Base-by-base conservation (phyloP, 2,329 filamentous ascomycete genomes). In the Ceratocystis variospora region DNA sequence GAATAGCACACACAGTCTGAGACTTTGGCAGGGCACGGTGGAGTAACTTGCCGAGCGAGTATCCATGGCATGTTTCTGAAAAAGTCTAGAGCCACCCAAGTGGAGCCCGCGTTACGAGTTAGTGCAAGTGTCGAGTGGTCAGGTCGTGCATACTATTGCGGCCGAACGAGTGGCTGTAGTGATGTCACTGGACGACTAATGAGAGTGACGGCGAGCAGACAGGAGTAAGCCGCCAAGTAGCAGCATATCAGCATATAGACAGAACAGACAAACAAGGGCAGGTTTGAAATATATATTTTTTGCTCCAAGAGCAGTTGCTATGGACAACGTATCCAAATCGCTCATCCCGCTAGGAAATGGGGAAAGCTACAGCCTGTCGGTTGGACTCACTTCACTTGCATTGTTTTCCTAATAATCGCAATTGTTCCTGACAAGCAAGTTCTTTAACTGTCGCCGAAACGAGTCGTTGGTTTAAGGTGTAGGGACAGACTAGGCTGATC, bases 401-500 rank as follows among this genome's bases (percentile, higher is more conserved):
- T 41, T 41, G 37, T 15, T 41, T 41, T 41, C 12, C 37, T 15
- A 41, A 15, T 15, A 10, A 41, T 41, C 10, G 12, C 37, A 41
- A 41, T 41, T 41, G 37, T 41, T 5, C 37, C 37, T 12, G 12
- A 53, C 7, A 8, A 53, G 48, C 4, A n/a, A 25, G 22, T 53
- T 53, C 48, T n/a, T n/a, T 4, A 31, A 59, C 55, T 37, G 55
- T n/a, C 55, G 28, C 55, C 55, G 55, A 28, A 59, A 59, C n/a
- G 28, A 31, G 69, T 73, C 71, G 69, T 59, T 68, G 37, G 61
- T 64, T 67, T 62, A 66, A 66, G 45, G 65, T 66, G 61, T 59
- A 66, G 65, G 59, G 57, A 55, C 46, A 62, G 37, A 48, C 65
- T 61, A 31, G 55, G 25, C 25, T 45, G 41, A 61, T 46, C 57